phyloP scores from a whole-genome alignment of 805 yeast species.

The Candida sanyiensis region DNA sequence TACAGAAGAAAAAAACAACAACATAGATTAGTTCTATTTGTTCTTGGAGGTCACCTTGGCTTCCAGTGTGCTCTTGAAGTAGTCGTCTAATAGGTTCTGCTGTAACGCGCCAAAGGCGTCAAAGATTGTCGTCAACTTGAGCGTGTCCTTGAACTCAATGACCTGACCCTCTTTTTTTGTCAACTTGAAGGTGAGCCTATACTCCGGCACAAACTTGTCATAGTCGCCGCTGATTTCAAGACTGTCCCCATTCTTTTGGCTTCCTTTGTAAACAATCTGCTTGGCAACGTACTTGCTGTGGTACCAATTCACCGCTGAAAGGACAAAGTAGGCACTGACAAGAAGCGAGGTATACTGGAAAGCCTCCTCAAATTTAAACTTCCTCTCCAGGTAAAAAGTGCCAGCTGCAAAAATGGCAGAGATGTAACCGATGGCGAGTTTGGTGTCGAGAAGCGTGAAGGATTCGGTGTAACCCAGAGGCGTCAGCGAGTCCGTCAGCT shows the following conservation, averaged over 20 bases:
- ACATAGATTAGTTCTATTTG: no score
- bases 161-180: conserved; percentile 18
- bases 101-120: conserved; percentile 39
- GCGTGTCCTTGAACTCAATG: conserved; percentile 12
- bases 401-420: conserved; percentile 45
- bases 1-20: neutral
- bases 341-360: conserved; percentile 34
- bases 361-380: conserved; percentile 37
- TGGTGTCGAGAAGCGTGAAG: conserved; percentile 38
- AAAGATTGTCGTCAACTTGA: conserved; percentile 32
- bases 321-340: conserved; percentile 34
- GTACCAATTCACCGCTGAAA: conserved; percentile 36
- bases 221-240: conserved; percentile 29
- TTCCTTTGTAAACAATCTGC: conserved; percentile 41
- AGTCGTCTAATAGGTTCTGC: conserved; percentile 34
- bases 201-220: conserved; percentile 40
- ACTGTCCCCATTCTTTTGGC: conserved; percentile 24
- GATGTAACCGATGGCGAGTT: conserved; percentile 44
- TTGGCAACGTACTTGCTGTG: conserved; percentile 35
- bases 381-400: conserved; percentile 47
- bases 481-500: conserved; percentile 9
- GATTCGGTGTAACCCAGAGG: conserved; percentile 38
- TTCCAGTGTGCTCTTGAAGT: conserved; percentile 31
- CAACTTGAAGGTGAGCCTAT: conserved; percentile 33
- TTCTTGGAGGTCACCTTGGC: neutral